Evolutionary conservation across 2,329 filamentous ascomycete genomes (phyloP), one percentile per base, ranked within the genome.

Genomic region (Elsinoe perseae): DNA sequence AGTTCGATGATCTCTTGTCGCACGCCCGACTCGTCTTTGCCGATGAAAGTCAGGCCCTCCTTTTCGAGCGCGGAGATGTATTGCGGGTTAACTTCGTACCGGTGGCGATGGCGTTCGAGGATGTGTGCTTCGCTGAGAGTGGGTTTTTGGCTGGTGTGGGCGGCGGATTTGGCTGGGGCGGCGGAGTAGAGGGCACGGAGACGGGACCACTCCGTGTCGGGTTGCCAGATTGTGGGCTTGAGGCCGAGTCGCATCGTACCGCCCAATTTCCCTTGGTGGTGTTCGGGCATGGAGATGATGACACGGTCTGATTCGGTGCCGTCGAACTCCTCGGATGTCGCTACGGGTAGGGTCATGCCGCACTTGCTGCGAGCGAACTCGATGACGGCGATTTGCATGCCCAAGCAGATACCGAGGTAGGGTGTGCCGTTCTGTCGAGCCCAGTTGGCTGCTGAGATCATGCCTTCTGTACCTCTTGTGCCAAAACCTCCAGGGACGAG

Each of bases 201-300:
- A 62, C 84, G 84, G 57, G 83, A 87, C 87, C 87, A 93, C 65
- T 92, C 85, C 43, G 79, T 87, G 55, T 80, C 82, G 1, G 78
- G 68, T 69, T 93, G 86, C 79, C 95, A 95, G 61, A 84, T 72
- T 0, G 86, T 88, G 12, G 84, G 78, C 21, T 87, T 84, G 21
- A 84, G 79, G 57, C 90, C 89, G 1, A 95, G 81, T 59, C 89
- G 81, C 90, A 95, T 95, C 1, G 88, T 95, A 18, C 87, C 90
- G 55, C 90, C 89, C 70, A 91, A 79, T 60, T 85, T 84, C n/a
- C 77, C 78, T 67, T 84, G 82, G 72, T 86, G 81, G 63, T 87
- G 80, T 69, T 96, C 92, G 1, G 92, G 92, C 93, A 97, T 98
- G 73, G 87, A 92, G 63, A 97, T 81, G 62, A 98, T 83, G 25